Evolutionary conservation across 129 eudicot species (phyloP).

Genomic region (Silybum marianum): DNA sequence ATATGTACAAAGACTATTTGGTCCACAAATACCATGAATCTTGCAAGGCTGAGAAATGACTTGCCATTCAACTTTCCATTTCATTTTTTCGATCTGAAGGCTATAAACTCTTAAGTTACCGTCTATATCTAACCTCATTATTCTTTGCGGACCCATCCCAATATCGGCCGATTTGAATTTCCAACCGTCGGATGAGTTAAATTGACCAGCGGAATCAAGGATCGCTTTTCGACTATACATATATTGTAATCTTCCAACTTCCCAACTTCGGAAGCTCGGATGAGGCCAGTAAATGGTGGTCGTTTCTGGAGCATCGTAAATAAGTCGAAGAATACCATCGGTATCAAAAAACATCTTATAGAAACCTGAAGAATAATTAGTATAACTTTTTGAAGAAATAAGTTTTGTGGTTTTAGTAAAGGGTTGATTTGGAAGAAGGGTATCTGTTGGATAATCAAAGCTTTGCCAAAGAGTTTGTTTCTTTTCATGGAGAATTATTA

Average conservation of each 20-base stretch:
- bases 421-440: constrained; percentile 43
- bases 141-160: constrained; percentile 31
- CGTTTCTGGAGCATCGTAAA: constrained; percentile 34
- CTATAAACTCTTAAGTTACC: constrained; percentile 38
- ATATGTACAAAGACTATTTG: constrained; percentile 33
- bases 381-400: constrained; percentile 24
- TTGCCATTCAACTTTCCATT: constrained; percentile 39
- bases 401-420: constrained; percentile 25
- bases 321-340: constrained; percentile 38
- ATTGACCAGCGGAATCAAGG: constrained; percentile 30
- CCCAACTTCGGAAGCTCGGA: not conserved
- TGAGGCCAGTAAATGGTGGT: constrained; percentile 25
- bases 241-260: constrained; percentile 14
- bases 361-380: constrained; percentile 35
- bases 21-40: constrained; percentile 39
- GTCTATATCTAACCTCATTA: constrained; percentile 30
- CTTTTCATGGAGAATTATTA: too few species aligned
- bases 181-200: constrained; percentile 33
- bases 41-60: constrained; percentile 24
- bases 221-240: constrained; percentile 22
- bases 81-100: not conserved
- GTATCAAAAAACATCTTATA: constrained; percentile 33
- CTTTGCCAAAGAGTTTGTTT: constrained; percentile 37
- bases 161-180: constrained; percentile 25
- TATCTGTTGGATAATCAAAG: constrained; percentile 26